Base-by-base conservation (phyloP, 192 early-diverging fungal species). In the Coemansia furcata region DNA sequence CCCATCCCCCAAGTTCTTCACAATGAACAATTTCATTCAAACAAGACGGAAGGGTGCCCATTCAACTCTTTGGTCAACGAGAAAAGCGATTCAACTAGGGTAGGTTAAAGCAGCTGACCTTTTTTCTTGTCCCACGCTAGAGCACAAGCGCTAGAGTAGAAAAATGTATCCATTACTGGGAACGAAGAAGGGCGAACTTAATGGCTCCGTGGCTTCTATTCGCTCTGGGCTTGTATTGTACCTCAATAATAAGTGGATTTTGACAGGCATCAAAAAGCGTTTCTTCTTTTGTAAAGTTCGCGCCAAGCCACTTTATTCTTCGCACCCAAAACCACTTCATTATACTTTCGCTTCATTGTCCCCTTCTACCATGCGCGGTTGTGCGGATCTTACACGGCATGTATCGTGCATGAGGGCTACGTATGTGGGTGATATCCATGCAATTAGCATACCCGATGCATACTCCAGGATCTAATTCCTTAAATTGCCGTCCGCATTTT, bases 121-220 rank as follows among this genome's bases (percentile, higher is more conserved):
- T 29, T 29, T 54, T 54, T 57, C 54, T 54, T 36, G 35, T 54
- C 63, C 33, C 19, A 54, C 63, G 63, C 63, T 54, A 37, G 63
- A 65, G 35, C 35, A 54, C 17, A 30, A 54, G 19, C 43, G 11
- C 5, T 21, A 26, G 35, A 50, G 21, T 12, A 17, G 36, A 36
- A 38, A 36, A 63, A 47, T 32, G 32, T 47, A 47, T 47, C 46
- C 46, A 47, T 47, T 47, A 47, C 46, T 47, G n/a, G 46, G 46
- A 44, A 4, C 17, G 17, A n/a, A 44, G 46, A 19, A 8, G 19
- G n/a, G 46, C 19, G 46, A 47, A 19, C 29, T 54, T 15, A 10
- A 11, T 54, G 50, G 23, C 29, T 54, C 50, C 50, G 29, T 54
- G 50, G 50, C 50, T 54, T 54, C 23, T 32, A 15, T 14, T 54